Conservation (phyloP, 2,329 filamentous ascomycete genomes). For the Chaetomiaceae sp. region DNA sequence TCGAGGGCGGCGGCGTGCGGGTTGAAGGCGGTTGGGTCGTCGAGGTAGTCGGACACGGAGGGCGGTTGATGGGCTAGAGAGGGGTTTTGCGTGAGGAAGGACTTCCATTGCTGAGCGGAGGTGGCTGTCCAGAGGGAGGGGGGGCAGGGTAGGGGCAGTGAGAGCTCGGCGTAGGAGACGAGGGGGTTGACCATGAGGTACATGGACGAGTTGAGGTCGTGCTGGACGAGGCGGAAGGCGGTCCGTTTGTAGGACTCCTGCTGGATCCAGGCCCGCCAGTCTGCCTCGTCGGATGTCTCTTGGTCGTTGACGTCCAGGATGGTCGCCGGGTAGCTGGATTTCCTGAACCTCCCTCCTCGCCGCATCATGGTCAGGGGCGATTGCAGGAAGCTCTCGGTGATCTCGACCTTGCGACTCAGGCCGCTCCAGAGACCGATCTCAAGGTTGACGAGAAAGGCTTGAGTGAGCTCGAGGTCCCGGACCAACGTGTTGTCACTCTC, state of each 20-base stretch:
- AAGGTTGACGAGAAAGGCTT: constrained; percentile 5
- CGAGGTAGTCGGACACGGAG: not conserved
- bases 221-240: constrained; percentile 3
- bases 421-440: constrained; percentile 4
- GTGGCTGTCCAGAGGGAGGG: not conserved
- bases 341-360: not conserved
- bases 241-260: constrained; percentile 6
- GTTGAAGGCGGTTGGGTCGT: not conserved
- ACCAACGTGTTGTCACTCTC: constrained; percentile 1
- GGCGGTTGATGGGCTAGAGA: not conserved
- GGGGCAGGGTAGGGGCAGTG: not conserved
- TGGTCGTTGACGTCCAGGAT: not conserved
- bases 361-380: constrained; percentile 5
- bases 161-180: constrained; percentile 5
- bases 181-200: constrained; percentile 5
- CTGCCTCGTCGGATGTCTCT: not conserved
- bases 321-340: not conserved
- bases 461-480: not conserved
- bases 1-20: not conserved
- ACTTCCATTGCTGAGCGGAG: not conserved
- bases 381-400: constrained; percentile 9
- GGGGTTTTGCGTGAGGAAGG: not conserved
- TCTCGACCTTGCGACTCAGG: constrained; percentile 6
- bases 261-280: constrained; percentile 3
- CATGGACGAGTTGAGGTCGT: constrained; percentile 2